Percentiles rank a stretch among this genome's conserved stretches.
Evolutionary conservation across 2,329 filamentous ascomycete species (phyloP).

Genomic region (Colletotrichum musae): DNA sequence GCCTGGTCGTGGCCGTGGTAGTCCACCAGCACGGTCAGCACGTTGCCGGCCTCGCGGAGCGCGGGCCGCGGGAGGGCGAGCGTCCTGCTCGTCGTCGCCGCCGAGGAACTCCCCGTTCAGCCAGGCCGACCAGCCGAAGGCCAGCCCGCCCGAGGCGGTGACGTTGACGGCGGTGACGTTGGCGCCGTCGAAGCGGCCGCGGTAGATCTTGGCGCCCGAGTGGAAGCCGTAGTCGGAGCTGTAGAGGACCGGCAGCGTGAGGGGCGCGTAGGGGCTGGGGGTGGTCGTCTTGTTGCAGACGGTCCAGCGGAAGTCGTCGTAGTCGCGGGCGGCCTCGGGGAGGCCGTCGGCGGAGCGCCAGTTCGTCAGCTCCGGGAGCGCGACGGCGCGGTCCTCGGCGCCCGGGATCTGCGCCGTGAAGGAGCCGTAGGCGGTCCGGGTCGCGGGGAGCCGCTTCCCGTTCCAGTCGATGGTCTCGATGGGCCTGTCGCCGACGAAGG

Average conservation of each 20-base stretch:
- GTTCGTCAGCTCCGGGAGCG: slow-evolving; percentile 69
- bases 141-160: slow-evolving; percentile 75
- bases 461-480: slow-evolving; percentile 78
- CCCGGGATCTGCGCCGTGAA: slow-evolving; percentile 67
- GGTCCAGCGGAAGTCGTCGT: slow-evolving; percentile 79
- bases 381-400: slow-evolving; percentile 55
- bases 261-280: slow-evolving; percentile 69
- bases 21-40: slow-evolving; percentile 80
- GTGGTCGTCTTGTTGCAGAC: slow-evolving; percentile 70
- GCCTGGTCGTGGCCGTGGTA: slow-evolving; percentile 77
- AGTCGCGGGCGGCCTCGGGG: slow-evolving; percentile 74
- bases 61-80: slow-evolving; percentile 65
- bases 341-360: slow-evolving; percentile 82
- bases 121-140: slow-evolving; percentile 79
- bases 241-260: slow-evolving; percentile 77
- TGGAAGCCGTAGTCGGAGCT: slow-evolving; percentile 83
- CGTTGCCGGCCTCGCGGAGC: slow-evolving; percentile 65
- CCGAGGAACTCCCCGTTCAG: slow-evolving; percentile 75
- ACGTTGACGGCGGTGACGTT: slow-evolving; percentile 73
- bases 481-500: slow-evolving; percentile 51
- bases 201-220: slow-evolving; percentile 77
- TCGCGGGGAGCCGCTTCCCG: slow-evolving; percentile 54
- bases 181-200: slow-evolving; percentile 77
- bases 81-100: slow-evolving; percentile 59
- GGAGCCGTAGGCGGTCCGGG: slow-evolving; percentile 56